These are phyloP conservation scores for Phytophthora hybrid DNA, from an alignment of 352 stramenopile species.

Conservation along the genomic window DNA sequence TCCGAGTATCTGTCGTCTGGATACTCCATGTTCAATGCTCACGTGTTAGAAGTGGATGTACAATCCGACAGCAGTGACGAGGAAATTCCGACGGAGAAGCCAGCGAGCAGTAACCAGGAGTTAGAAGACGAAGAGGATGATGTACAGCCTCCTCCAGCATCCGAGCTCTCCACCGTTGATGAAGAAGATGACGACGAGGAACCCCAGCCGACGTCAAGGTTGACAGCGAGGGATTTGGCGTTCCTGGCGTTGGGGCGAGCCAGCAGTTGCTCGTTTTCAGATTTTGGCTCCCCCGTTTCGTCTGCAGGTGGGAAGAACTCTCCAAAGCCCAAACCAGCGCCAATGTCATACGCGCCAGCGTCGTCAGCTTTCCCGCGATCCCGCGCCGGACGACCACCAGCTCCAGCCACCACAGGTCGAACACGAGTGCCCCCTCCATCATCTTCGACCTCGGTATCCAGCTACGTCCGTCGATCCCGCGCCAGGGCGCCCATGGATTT, in stretches of 20 bases:
- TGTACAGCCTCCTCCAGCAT: slow-evolving; percentile 15
- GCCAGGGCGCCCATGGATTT: slow-evolving; percentile 54
- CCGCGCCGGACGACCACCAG: slow-evolving; percentile 27
- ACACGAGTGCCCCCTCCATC: slow-evolving; percentile 21
- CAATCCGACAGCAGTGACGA: slow-evolving; percentile 16
- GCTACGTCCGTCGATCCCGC: slow-evolving; percentile 50
- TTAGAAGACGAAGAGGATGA: slow-evolving; percentile 21
- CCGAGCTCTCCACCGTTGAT: slow-evolving; percentile 33
- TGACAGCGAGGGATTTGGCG: slow-evolving; percentile 42
- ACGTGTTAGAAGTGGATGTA: slow-evolving; percentile 8
- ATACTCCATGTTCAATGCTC: slow-evolving; percentile 28
- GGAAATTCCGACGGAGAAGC: not conserved
- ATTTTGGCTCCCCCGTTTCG: slow-evolving; percentile 30
- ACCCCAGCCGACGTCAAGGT: slow-evolving; percentile 17
- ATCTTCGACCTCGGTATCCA: slow-evolving; percentile 25
- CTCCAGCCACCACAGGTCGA: slow-evolving; percentile 36
- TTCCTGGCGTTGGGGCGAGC: slow-evolving; percentile 40
- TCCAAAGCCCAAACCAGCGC: slow-evolving; percentile 19
- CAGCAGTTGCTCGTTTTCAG: slow-evolving; percentile 35
- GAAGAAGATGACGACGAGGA: slow-evolving; percentile 32
- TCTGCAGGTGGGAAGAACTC: slow-evolving; percentile 28
- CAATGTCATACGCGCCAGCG: slow-evolving; percentile 42
- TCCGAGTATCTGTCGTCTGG: slow-evolving; percentile 32
- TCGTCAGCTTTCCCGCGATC: slow-evolving; percentile 37
- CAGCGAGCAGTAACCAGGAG: slow-evolving; percentile 15